A percentile compares a stretch with the other conserved stretches of the same genome.
phyloP scores from a whole-genome alignment of 2,329 filamentous ascomycete species.

The Cytospora schulzeri region DNA sequence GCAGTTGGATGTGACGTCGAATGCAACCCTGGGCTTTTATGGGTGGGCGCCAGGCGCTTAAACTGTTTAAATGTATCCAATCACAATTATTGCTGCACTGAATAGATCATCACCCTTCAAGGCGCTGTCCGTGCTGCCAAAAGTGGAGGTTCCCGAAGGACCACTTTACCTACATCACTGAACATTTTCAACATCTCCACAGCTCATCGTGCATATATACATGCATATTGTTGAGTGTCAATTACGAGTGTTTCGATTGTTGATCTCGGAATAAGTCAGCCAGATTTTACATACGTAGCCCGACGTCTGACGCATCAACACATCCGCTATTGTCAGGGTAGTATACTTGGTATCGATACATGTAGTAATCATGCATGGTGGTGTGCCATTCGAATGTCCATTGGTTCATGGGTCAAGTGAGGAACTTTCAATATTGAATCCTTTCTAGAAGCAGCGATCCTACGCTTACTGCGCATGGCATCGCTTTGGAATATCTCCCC shows the following conservation, averaged over 20 bases:
- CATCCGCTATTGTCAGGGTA: not conserved
- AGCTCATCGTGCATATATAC: not conserved
- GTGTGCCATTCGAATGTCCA: not conserved
- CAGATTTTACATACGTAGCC: not conserved
- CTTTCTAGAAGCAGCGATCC: conserved; percentile 16
- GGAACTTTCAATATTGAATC: conserved; percentile 5
- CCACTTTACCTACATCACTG: not conserved
- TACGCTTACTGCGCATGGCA: conserved; percentile 11
- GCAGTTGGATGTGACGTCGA: conserved; percentile 3
- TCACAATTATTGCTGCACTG: not conserved
- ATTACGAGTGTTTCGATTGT: not conserved
- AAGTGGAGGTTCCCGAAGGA: not conserved
- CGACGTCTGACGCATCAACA: too few species aligned
- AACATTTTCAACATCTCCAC: too few species aligned
- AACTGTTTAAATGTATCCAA: not conserved
- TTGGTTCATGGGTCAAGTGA: not conserved
- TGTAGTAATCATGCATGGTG: not conserved
- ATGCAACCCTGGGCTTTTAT: not conserved
- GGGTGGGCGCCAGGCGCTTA: conserved; percentile 22
- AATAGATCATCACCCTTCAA: conserved; percentile 1
- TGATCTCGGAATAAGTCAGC: not conserved
- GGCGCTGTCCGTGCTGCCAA: conserved; percentile 7
- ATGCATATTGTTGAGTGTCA: not conserved
- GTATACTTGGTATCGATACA: not conserved
- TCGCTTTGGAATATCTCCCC: not conserved